phyloP scores from a whole-genome alignment of 2,329 filamentous ascomycete genomes.

The Apiospora saccharicola region DNA sequence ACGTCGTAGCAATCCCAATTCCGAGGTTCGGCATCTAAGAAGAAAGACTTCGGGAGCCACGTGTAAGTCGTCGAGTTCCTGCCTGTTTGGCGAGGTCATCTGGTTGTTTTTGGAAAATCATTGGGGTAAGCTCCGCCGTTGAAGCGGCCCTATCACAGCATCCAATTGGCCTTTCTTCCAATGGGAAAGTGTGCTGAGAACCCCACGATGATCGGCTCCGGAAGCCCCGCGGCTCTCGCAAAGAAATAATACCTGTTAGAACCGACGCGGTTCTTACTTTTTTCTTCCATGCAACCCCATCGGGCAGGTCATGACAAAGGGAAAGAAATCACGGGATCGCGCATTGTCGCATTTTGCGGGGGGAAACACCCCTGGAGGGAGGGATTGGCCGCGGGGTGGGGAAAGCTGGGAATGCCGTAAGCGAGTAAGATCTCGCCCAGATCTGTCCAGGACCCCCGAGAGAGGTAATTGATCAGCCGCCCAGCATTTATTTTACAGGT shows the following conservation, averaged over 20 bases:
- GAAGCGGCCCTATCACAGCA: neutral
- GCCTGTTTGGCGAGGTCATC: neutral
- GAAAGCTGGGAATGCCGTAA: neutral
- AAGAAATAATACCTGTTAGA: no score
- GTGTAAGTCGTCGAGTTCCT: neutral
- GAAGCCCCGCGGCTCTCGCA: neutral
- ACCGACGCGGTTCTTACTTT: slow-evolving; percentile 1
- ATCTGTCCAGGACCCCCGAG: neutral
- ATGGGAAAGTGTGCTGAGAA: neutral
- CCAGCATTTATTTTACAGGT: neutral
- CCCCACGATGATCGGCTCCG: neutral
- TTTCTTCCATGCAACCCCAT: no score
- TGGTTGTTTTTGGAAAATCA: neutral
- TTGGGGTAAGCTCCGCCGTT: neutral
- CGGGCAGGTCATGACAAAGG: slow-evolving; percentile 8
- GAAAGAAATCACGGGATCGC: neutral
- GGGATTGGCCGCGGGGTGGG: neutral
- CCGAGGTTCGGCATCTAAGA: slow-evolving; percentile 4
- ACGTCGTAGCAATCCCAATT: neutral
- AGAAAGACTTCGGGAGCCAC: neutral
- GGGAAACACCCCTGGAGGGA: neutral
- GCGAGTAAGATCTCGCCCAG: slow-evolving; percentile 4
- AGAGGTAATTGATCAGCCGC: slow-evolving; percentile 3
- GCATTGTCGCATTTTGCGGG: slow-evolving; percentile 4
- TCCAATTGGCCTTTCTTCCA: neutral